phyloP scores from a whole-genome alignment of 805 yeast genomes.

The Candida takata region DNA sequence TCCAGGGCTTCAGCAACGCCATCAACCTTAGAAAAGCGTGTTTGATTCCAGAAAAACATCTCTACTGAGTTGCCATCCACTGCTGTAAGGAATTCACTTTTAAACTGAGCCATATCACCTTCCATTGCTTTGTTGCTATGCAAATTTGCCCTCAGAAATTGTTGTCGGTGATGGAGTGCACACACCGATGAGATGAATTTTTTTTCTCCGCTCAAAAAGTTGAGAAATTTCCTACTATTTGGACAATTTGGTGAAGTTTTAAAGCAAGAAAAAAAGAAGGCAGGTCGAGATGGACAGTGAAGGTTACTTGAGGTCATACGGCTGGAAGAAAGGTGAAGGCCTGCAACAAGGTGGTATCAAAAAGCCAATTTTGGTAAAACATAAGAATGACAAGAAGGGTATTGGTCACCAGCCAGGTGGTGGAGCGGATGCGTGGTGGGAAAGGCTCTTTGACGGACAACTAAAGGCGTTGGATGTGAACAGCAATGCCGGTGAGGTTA shows the following conservation, averaged over 20 bases:
- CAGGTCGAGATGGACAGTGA: conserved; percentile 57
- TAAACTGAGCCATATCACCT: too few species aligned
- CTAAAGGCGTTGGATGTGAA: conserved; percentile 66
- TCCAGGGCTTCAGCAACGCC: too few species aligned
- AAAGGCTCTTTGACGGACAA: conserved; percentile 88
- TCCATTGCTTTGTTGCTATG: too few species aligned
- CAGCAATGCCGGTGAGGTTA: conserved; percentile 27
- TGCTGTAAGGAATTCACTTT: too few species aligned
- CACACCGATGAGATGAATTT: conserved; percentile 2
- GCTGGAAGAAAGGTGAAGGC: conserved; percentile 93
- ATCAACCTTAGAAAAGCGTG: too few species aligned
- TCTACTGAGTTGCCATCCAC: too few species aligned
- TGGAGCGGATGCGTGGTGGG: conserved; percentile 92
- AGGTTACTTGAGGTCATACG: conserved; percentile 65
- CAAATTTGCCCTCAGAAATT: neutral
- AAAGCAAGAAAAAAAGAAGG: too few species aligned
- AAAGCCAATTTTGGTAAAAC: conserved; percentile 83
- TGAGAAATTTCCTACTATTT: neutral
- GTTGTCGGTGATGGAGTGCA: conserved; percentile 1
- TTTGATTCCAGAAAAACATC: too few species aligned
- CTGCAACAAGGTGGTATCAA: conserved; percentile 70
- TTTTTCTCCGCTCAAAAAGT: neutral
- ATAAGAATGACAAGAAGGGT: conserved; percentile 86
- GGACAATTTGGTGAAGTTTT: too few species aligned
- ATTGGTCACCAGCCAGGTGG: conserved; percentile 62